Evolutionary conservation across 495 filamentous ascomycete species (phyloP), one percentile per base, ranked within the genome.

Genomic region (Aspergillus cavernicola): DNA sequence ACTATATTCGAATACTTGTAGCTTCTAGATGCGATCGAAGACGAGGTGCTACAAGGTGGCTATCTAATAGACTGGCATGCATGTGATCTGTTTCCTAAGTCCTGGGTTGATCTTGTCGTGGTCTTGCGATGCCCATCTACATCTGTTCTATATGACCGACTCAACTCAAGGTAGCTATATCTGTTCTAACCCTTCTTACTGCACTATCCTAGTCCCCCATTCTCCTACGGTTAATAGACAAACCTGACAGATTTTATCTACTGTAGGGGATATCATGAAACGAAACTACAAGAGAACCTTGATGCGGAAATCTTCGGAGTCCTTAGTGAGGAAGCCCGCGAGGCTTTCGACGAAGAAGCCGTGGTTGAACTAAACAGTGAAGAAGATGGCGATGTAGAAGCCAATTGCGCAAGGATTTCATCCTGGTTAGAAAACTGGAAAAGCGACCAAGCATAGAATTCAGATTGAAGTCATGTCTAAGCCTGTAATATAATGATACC

Each of bases 221-320:
- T 39, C 16, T 39, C 16, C 36, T 18, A 16, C 36, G 2, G 16
- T 40, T 36, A 1, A 38, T 44, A 35, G n/a, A 37, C 11, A 41
- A 35, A 46, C 15, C 28, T 57, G 41, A 53, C 40, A 11, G 26
- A n/a, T n/a, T n/a, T n/a, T n/a, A n/a, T n/a, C 5, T 52, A 4
- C 24, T 57, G 22, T 44, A 88, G 89, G 52, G 82, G 85, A 52
- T 96, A 95, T 65, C 71, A 82, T 62, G 86, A 96, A 69, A 70
- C 78, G 51, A 99, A 99, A 66, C 70, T 99, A 22, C 87, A 97
- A 65, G 93, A 97, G 67, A 99, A 99, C 65, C 67, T 99, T 32
- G 95, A 97, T 71, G 85, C 89, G 24, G 95, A 99, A 76, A 99
- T 99, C 63, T 97, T 97, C 84, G 87, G 96, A 59, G 87, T 96